These are phyloP conservation scores for Fusarium hostae DNA, from an alignment of 2,329 filamentous ascomycete genomes.

Conservation along the genomic window DNA sequence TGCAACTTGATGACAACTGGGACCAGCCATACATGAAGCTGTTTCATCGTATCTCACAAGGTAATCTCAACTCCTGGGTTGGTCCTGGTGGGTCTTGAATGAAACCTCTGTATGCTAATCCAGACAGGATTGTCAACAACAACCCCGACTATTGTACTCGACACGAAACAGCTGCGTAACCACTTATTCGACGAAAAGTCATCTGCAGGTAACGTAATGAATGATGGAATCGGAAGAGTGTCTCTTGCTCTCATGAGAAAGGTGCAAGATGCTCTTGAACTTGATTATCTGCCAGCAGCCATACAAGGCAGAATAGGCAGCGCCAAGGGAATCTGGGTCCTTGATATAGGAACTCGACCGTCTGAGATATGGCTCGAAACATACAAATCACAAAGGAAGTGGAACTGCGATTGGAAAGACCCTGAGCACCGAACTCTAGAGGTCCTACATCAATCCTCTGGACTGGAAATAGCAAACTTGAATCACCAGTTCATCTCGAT, in stretches of 20 bases:
- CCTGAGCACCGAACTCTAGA: neutral
- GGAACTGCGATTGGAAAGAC: conserved; percentile 2
- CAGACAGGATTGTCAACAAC: neutral
- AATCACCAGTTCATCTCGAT: conserved; percentile 1
- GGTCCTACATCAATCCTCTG: neutral
- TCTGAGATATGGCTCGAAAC: neutral
- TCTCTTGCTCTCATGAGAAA: neutral
- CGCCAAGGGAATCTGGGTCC: neutral
- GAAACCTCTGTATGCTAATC: neutral
- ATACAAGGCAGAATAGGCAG: conserved; percentile 1
- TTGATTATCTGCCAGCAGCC: neutral
- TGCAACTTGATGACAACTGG: neutral
- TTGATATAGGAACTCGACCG: neutral
- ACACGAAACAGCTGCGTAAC: neutral
- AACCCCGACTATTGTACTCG: neutral
- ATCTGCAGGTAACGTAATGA: neutral
- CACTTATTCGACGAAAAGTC: neutral
- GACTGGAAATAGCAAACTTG: neutral
- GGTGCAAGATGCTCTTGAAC: neutral
- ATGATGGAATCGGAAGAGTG: neutral
- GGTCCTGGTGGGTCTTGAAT: neutral
- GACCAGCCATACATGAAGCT: neutral
- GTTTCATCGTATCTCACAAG: neutral
- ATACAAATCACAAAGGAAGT: neutral
- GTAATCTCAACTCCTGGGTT: neutral